phyloP scores from a whole-genome alignment of 2,329 filamentous ascomycete genomes.

The Colletotrichum spinosum region DNA sequence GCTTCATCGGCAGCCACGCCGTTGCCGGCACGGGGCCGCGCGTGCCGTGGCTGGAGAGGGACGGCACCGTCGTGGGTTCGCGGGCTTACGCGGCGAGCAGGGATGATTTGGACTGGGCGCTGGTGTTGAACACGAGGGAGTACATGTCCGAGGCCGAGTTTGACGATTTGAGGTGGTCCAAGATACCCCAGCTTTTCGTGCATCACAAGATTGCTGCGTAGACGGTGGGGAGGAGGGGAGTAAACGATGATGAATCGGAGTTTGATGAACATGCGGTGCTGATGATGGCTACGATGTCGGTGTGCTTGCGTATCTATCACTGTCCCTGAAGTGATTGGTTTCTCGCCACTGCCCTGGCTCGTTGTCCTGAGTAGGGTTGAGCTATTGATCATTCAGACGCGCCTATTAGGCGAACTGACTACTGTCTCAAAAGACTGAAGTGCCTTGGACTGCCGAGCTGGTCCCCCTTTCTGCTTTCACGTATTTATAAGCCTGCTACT shows the following conservation, averaged over 20 bases:
- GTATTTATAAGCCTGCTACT: too few species aligned
- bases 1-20: constrained; percentile 36
- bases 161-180: constrained; percentile 21
- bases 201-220: neutral
- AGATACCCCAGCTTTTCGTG: constrained; percentile 17
- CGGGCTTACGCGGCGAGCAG: constrained; percentile 10
- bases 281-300: too few species aligned
- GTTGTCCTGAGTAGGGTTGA: too few species aligned
- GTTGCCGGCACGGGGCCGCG: constrained; percentile 23
- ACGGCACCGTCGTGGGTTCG: constrained; percentile 15
- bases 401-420: too few species aligned
- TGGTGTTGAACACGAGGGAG: constrained; percentile 28
- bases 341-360: too few species aligned
- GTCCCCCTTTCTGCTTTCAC: too few species aligned
- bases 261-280: neutral
- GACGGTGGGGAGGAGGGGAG: too few species aligned
- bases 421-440: too few species aligned
- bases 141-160: constrained; percentile 29
- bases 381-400: too few species aligned
- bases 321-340: too few species aligned
- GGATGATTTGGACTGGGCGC: constrained; percentile 27
- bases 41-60: neutral
- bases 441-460: too few species aligned
- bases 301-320: too few species aligned
- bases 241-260: rapidly evolving